phyloP scores from a whole-genome alignment of 2,329 filamentous ascomycete genomes.

The Ophiostoma novo-ulmi region DNA sequence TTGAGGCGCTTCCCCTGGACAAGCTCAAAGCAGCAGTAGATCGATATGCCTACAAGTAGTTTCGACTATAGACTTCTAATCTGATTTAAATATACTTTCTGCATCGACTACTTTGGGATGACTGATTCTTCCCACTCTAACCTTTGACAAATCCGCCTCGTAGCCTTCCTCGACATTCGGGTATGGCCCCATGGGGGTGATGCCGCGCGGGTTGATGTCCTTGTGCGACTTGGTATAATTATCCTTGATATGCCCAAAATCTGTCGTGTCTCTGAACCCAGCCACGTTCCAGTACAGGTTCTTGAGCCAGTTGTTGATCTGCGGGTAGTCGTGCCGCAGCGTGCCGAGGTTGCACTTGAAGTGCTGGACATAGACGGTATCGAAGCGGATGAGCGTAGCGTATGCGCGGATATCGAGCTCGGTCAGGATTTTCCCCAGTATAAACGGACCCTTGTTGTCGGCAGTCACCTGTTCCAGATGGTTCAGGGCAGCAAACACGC shows the following conservation, averaged over 20 bases:
- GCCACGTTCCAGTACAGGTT: conserved; percentile 53
- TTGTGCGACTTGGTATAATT: conserved; percentile 55
- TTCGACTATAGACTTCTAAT: conserved; percentile 24
- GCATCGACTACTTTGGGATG: conserved; percentile 38
- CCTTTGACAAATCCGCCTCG: conserved; percentile 44
- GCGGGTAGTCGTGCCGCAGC: conserved; percentile 56
- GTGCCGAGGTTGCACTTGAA: conserved; percentile 62
- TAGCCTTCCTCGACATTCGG: conserved; percentile 52
- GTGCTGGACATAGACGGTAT: conserved; percentile 59
- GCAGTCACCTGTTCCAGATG: conserved; percentile 46
- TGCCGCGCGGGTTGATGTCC: conserved; percentile 55
- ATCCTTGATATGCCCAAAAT: conserved; percentile 65
- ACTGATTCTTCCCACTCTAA: conserved; percentile 44
- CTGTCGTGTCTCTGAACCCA: conserved; percentile 54
- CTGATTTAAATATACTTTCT: not conserved
- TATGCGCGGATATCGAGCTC: conserved; percentile 57
- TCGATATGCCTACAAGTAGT: not conserved
- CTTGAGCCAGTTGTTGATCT: conserved; percentile 56
- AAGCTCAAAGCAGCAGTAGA: conserved; percentile 23
- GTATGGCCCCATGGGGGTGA: conserved; percentile 59
- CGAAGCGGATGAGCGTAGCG: conserved; percentile 55
- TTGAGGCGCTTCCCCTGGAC: conserved; percentile 23
- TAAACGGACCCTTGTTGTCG: conserved; percentile 43
- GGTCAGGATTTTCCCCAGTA: conserved; percentile 51
- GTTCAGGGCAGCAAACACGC: conserved; percentile 56